A percentile compares a stretch with the other conserved stretches of the same genome.
These are phyloP conservation scores for Macrolepiota albuminosa DNA, from an alignment of 768 basidiomycete species.

Conservation along the genomic window DNA sequence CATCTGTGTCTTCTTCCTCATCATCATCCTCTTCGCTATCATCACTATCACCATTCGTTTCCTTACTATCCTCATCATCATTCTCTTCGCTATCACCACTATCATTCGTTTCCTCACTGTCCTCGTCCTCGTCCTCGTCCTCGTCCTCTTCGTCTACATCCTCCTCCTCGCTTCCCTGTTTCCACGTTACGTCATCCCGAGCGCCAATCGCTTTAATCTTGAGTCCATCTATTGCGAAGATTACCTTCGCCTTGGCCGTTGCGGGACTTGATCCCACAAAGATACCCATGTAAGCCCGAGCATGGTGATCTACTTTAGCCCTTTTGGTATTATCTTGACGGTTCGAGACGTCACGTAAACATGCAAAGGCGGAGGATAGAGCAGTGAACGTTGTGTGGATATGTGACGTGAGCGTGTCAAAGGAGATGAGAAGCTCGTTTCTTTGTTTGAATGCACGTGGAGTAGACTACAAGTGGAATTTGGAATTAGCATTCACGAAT, in stretches of 20 bases:
- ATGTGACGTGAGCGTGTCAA: conserved; percentile 71
- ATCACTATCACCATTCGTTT: conserved; percentile 7
- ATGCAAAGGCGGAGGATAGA: conserved; percentile 63
- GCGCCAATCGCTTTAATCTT: conserved; percentile 43
- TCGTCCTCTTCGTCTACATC: conserved; percentile 11
- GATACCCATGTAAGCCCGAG: conserved; percentile 52
- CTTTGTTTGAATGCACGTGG: conserved; percentile 53
- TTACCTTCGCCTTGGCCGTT: conserved; percentile 54
- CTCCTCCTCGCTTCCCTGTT: conserved; percentile 18
- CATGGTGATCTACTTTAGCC: conserved; percentile 1
- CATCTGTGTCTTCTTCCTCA: conserved; percentile 13
- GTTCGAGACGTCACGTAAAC: conserved; percentile 3
- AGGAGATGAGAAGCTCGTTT: conserved; percentile 56
- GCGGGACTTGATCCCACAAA: conserved; percentile 63
- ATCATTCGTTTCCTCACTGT: conserved; percentile 11
- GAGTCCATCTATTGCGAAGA: conserved; percentile 62
- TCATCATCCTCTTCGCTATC: conserved; percentile 13
- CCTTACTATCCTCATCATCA: conserved; percentile 14
- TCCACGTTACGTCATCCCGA: conserved; percentile 25
- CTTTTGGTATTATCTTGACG: background rate
- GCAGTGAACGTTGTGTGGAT: conserved; percentile 70
- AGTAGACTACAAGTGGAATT: conserved; percentile 28
- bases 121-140: conserved; percentile 18
- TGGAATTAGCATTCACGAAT: background rate
- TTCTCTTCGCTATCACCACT: conserved; percentile 11